Conservation (phyloP, 208 protist genomes). For the Entamoeba invadens region DNA sequence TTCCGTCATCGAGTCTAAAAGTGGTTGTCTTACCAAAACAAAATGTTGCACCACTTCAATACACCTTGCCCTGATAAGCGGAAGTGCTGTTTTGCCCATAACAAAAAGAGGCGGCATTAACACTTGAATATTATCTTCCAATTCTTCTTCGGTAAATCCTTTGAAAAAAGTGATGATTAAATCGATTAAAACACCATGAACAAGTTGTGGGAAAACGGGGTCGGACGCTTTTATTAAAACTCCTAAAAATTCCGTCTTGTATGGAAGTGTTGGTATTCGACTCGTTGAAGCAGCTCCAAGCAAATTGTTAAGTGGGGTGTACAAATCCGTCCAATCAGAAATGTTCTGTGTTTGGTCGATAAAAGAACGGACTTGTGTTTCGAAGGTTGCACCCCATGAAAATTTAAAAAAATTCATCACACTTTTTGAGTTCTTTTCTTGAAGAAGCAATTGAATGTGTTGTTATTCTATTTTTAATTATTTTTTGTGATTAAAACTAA, state of each 20-base stretch:
- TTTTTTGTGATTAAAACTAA: too few species aligned
- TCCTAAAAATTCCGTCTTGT: not conserved
- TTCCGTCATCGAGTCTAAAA: not conserved
- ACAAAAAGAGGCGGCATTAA: not conserved
- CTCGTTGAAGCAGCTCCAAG: not conserved
- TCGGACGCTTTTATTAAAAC: not conserved
- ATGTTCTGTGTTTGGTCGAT: not conserved
- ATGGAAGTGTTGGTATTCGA: not conserved
- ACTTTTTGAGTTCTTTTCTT: too few species aligned
- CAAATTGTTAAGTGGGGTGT: not conserved
- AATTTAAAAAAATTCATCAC: not conserved
- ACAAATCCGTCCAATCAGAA: not conserved
- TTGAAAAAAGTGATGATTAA: not conserved
- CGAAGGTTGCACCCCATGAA: not conserved
- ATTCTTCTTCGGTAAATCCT: not conserved
- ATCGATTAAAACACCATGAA: not conserved
- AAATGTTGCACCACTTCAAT: not conserved
- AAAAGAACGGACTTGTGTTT: not conserved
- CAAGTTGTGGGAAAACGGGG: not conserved
- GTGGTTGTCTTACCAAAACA: not conserved
- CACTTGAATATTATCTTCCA: not conserved
- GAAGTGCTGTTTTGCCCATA: not conserved
- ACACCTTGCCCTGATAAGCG: not conserved
- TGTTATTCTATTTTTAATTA: too few species aligned
- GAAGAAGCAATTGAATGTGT: too few species aligned